Percentiles rank a stretch among this genome's conserved stretches.
phyloP scores from a whole-genome alignment of 345 rosid species.

The Eucalyptus paniculata region DNA sequence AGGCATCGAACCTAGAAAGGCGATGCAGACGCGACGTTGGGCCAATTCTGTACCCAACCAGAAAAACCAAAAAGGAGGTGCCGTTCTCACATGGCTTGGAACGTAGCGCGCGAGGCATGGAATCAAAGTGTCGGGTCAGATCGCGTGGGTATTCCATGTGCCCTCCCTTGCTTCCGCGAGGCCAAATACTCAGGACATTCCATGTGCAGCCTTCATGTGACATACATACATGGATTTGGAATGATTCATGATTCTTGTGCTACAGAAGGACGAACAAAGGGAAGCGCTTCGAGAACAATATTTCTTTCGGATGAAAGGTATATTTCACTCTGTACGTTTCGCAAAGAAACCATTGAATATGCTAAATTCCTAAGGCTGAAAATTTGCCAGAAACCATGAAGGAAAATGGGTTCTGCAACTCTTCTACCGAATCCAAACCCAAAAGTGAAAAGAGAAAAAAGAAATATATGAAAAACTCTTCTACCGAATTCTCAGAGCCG shows the following conservation, averaged over 20 bases:
- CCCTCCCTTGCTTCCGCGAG: background rate
- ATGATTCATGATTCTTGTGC: background rate
- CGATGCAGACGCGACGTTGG: background rate
- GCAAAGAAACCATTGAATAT: background rate
- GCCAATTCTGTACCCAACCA: background rate
- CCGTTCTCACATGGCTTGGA: background rate
- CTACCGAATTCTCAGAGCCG: background rate
- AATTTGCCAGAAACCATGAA: background rate
- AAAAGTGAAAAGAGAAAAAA: background rate
- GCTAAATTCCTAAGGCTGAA: background rate
- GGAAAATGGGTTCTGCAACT: background rate
- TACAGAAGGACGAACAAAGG: background rate
- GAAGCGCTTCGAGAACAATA: background rate
- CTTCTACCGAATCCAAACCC: background rate
- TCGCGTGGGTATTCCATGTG: background rate
- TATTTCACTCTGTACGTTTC: background rate
- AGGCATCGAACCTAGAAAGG: background rate
- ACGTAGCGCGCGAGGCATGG: background rate
- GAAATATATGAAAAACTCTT: background rate
- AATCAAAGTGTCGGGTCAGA: background rate
- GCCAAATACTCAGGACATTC: background rate
- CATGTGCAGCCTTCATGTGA: background rate
- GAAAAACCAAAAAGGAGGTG: background rate
- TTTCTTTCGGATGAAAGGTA: background rate
- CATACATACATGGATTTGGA: background rate